Percentiles rank a stretch among this genome's conserved stretches.
These are phyloP conservation scores for Plasmodium fragile DNA, from an alignment of 169 alveolate genomes.

Conservation along the genomic window DNA sequence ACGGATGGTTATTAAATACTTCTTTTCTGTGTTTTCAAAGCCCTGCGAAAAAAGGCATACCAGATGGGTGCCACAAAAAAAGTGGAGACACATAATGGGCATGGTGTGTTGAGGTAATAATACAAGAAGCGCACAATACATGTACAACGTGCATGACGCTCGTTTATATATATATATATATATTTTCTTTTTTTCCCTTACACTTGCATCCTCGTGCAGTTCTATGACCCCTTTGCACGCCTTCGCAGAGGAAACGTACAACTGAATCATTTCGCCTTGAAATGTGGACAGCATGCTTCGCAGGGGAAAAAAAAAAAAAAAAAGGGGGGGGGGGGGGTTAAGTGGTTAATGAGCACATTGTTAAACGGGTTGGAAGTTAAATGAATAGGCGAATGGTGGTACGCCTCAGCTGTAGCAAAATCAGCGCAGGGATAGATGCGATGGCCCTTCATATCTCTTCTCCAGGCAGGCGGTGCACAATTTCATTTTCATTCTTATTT, in stretches of 20 bases:
- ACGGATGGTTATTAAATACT: constrained; percentile 8
- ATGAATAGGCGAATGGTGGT: background rate
- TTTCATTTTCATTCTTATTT: background rate
- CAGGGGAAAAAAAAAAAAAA: background rate
- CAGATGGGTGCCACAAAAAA: background rate
- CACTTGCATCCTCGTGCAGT: constrained; percentile 17
- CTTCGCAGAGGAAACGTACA: constrained; percentile 15
- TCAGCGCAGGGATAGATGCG: background rate
- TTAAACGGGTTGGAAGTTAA: background rate
- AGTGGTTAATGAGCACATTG: background rate
- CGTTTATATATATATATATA: background rate
- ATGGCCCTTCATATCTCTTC: background rate
- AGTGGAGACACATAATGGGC: background rate
- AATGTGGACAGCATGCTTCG: constrained; percentile 19
- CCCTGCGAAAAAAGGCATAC: background rate
- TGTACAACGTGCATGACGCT: background rate
- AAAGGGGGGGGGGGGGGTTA: background rate
- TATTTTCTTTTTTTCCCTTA: background rate
- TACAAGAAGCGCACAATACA: background rate
- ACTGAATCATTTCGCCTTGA: background rate
- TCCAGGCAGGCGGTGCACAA: background rate
- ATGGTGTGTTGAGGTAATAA: background rate
- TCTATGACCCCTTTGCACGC: constrained; percentile 24
- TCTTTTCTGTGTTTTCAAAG: background rate
- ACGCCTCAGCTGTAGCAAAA: background rate